Base-by-base conservation (phyloP, 805 yeast species). In the Pichia ethanolica region DNA sequence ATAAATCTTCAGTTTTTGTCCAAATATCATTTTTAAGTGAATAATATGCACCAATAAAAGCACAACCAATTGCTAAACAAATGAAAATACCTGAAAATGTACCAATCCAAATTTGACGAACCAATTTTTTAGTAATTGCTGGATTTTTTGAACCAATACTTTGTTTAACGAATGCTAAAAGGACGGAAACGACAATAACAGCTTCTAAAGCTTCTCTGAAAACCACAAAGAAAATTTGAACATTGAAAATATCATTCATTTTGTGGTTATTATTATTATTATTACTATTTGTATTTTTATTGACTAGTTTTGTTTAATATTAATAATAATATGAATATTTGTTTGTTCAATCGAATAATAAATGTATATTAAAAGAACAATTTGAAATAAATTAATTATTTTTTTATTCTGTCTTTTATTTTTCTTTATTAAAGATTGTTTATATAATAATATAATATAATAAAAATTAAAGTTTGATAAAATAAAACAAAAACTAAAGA, bases 131-230 rank as follows among this genome's bases (percentile, higher is more conserved):
- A 67, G 86, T 82, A 14, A 86, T 70, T 14, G 51, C 59, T 30
- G 71, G 70, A 57, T 81, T 83, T 46, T 72, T 68, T 9, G 57
- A 58, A 37, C 84, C 95, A 55, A 89, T 76, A 53, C 95, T 85
- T 70, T 87, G 96, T 68, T 86, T 86, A 55, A 89, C 74, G 70
- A 89, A 90, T 28, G 97, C 91, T 49, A 89, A 73, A 56, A 89
- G 72, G 44, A 89, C 96, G 4, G 97, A 88, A 53, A 90, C 82
- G 55, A 89, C 83, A 55, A 89, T 78, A 46, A 88, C 82, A 14
- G 97, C 97, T 69, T 89, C 97, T 51, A 89, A 72, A 45, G 93
- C 73, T 72, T 89, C 97, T 73, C 97, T 83, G 68, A 89, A 83
- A 50, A 88, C 89, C 54, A 89, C 84, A 68, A 88, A 86, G 73